Percentiles rank a stretch among this genome's conserved stretches.
phyloP scores from a whole-genome alignment of 2,329 filamentous ascomycete genomes.

The Biscogniauxia sp. region DNA sequence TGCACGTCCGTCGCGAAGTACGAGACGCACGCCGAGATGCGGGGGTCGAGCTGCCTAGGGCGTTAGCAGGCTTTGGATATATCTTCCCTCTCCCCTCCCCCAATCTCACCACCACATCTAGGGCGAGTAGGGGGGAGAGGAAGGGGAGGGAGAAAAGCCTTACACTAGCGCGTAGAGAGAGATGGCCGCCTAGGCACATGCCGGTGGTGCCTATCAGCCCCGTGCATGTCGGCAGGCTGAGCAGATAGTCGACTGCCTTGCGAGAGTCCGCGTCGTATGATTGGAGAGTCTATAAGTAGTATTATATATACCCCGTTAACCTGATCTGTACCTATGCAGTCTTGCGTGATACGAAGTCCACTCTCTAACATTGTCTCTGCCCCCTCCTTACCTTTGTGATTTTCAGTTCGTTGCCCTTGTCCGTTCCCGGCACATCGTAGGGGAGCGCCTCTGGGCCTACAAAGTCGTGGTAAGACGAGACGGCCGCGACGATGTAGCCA shows the following conservation, averaged over 20 bases:
- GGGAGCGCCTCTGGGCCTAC: conserved; percentile 77
- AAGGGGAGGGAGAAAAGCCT: conserved; percentile 19
- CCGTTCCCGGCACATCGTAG: conserved; percentile 85
- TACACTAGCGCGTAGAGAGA: conserved; percentile 62
- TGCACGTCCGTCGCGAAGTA: conserved; percentile 96
- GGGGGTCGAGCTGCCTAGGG: conserved; percentile 59
- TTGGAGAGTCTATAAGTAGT: conserved; percentile 60
- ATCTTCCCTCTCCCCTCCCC: no score
- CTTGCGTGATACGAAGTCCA: background rate
- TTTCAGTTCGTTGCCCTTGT: conserved; percentile 84
- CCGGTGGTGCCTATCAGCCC: conserved; percentile 76
- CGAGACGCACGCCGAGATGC: conserved; percentile 74
- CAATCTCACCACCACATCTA: no score
- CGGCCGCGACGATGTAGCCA: conserved; percentile 89
- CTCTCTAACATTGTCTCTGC: no score
- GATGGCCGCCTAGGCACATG: conserved; percentile 92
- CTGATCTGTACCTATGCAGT: background rate
- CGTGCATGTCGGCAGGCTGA: conserved; percentile 74
- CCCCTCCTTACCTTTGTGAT: conserved; percentile 64
- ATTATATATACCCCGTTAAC: conserved; percentile 2
- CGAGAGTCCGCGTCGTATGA: conserved; percentile 82
- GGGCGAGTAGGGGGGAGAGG: background rate
- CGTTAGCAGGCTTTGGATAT: background rate
- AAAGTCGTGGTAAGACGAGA: conserved; percentile 92
- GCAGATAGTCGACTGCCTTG: conserved; percentile 66